A percentile compares a stretch with the other conserved stretches of the same genome.
These are phyloP conservation scores for Fraxinus dipetala DNA, from an alignment of 305 asterid genomes.

Conservation along the genomic window DNA sequence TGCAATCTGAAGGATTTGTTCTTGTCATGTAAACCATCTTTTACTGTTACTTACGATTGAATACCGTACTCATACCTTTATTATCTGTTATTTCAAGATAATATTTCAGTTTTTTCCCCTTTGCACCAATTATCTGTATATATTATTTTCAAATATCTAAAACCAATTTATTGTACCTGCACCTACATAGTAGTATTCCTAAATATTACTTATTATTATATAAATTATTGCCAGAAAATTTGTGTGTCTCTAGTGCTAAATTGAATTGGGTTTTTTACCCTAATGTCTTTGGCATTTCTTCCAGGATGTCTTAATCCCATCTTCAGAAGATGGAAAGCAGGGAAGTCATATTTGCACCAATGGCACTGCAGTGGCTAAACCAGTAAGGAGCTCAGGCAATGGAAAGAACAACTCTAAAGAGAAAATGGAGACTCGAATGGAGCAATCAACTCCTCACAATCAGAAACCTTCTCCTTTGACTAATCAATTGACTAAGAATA, in stretches of 20 bases:
- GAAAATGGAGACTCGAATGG: slow-evolving; percentile 34
- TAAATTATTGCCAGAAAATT: not conserved
- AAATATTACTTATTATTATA: not conserved
- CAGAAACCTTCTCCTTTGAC: slow-evolving; percentile 28
- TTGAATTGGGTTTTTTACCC: not conserved
- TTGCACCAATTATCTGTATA: not conserved
- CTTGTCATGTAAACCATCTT: not conserved
- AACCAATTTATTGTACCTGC: slow-evolving; percentile 1
- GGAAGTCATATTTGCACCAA: slow-evolving; percentile 25
- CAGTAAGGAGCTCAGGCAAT: slow-evolving; percentile 25
- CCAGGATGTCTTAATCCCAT: slow-evolving; percentile 43
- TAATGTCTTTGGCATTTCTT: slow-evolving; percentile 21
- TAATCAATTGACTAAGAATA: slow-evolving; percentile 24
- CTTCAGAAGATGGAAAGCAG: slow-evolving; percentile 30
- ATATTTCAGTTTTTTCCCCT: not conserved
- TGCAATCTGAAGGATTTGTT: not conserved
- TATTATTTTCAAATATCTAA: not conserved
- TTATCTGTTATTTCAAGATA: not conserved
- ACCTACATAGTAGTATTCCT: not conserved
- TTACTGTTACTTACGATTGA: not conserved
- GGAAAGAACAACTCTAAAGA: slow-evolving; percentile 27
- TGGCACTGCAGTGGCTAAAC: slow-evolving; percentile 25
- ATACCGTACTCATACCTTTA: not conserved
- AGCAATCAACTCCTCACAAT: slow-evolving; percentile 21
- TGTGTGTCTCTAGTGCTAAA: not conserved